A percentile compares a stretch with the other conserved stretches of the same genome.
Evolutionary conservation across 306 rosid genomes (phyloP).

Genomic region (Castanea sativa): DNA sequence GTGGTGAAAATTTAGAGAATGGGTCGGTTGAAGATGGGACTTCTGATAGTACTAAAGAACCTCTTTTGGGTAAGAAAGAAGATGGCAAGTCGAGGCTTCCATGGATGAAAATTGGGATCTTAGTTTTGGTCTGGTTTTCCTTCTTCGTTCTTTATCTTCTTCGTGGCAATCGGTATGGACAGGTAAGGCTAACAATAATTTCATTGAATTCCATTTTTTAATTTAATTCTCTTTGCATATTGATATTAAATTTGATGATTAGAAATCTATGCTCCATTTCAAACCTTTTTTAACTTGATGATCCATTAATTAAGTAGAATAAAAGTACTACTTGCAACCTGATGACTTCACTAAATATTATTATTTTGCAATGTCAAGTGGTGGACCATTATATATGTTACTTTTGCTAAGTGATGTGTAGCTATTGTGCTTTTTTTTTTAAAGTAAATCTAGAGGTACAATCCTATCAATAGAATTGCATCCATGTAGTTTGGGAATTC

Average conservation of each 20-base stretch:
- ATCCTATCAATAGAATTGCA: neutral
- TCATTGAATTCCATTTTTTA: neutral
- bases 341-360: too few species aligned
- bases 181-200: conserved; percentile 33
- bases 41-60: conserved; percentile 28
- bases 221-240: neutral
- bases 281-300: neutral
- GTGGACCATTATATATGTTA: neutral
- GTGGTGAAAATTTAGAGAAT: conserved; percentile 35
- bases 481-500: neutral
- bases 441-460: neutral
- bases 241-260: neutral
- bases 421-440: neutral
- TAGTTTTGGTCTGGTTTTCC: conserved; percentile 72
- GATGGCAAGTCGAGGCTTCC: conserved; percentile 42
- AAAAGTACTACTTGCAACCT: neutral
- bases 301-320: neutral
- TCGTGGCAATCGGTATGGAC: conserved; percentile 71
- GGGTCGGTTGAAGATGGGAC: conserved; percentile 18
- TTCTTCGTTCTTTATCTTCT: conserved; percentile 68
- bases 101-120: conserved; percentile 59
- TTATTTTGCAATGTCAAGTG: neutral
- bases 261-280: neutral
- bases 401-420: neutral
- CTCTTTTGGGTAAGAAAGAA: conserved; percentile 36